Base-by-base conservation (phyloP, 208 protist species). In the Acanthamoeba quina region DNA sequence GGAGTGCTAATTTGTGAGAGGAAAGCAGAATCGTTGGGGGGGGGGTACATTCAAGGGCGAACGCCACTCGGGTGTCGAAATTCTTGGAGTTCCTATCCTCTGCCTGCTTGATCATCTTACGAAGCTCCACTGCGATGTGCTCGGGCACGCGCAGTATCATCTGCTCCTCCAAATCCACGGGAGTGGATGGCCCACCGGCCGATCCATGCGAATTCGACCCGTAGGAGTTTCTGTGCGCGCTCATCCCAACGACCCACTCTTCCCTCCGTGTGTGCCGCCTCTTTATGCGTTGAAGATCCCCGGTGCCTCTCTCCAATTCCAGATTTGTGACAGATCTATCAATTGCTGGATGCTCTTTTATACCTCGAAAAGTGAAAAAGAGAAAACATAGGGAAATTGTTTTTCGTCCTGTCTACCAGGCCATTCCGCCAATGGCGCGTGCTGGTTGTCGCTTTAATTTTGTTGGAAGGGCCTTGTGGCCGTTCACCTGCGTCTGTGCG, bases 121-220 rank as follows among this genome's bases (percentile, higher is more conserved):
- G 82, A n/a, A 90, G 56, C 34, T 90, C 82, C 26, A 34, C 82
- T 0, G 82, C 82, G 13, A 90, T 90, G 82, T 90, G 82, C 34
- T 70, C 29, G 29, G 82, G 82, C 54, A 90, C 82, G 15, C 82
- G 82, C 82, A 90, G 34, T 10, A 90, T 90, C 82, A 90, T 90
- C 29, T 90, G 82, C 82, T 90, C 82, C 34, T 90, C 82, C 13
- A 70, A 26, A 52, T 90, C 82, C 54, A 70, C 58, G 6, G 13
- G 15, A 13, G 82, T 9, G 26, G 66, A 5, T 15, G 34, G 54
- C 80, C 26, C 44, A 29, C 54, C 54, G 29, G 11, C 29, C 29
- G 74, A 52, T 9, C 74, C 47, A 34, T 34, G 21, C 74, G 74
- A 83, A 56, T 49, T 83, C 44, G 37, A 24, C 21, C 52, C 52